Evolutionary conservation across 2,329 filamentous ascomycete species (phyloP).

Genomic region (Aureobasidium lini): DNA sequence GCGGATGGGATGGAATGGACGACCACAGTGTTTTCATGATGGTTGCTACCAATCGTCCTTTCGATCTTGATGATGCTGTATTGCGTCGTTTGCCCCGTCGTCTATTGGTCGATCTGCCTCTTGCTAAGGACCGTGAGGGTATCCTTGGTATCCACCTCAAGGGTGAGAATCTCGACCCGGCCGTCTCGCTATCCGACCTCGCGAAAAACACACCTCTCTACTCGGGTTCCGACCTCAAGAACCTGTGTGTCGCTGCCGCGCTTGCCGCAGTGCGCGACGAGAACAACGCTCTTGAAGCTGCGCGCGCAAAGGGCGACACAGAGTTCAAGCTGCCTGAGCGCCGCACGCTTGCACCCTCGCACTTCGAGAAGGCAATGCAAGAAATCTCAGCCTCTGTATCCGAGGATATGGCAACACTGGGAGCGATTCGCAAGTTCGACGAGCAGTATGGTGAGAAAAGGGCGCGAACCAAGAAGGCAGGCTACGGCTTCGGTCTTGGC

Average conservation of each 20-base stretch:
- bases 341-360: constrained; percentile 56
- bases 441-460: constrained; percentile 85
- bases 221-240: constrained; percentile 78
- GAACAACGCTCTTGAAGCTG: constrained; percentile 35
- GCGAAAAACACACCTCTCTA: constrained; percentile 66
- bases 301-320: constrained; percentile 25
- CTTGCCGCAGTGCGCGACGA: constrained; percentile 74
- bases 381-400: constrained; percentile 90
- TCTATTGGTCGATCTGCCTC: constrained; percentile 65
- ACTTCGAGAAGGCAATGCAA: constrained; percentile 78
- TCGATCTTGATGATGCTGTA: constrained; percentile 86
- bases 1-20: constrained; percentile 93
- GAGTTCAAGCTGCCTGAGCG: constrained; percentile 59
- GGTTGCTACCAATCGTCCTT: constrained; percentile 93
- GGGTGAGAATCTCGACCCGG: constrained; percentile 55
- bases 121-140: constrained; percentile 56
- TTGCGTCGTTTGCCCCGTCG: constrained; percentile 67
- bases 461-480: constrained; percentile 41
- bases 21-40: constrained; percentile 81
- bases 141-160: constrained; percentile 66
- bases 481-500: constrained; percentile 28
- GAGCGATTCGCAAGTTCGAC: constrained; percentile 88
- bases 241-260: constrained; percentile 70
- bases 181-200: constrained; percentile 55
- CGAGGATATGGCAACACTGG: constrained; percentile 83